A percentile compares a stretch with the other conserved stretches of the same genome.
phyloP scores from a whole-genome alignment of 108 stramenopile genomes.

The Conticribra weissflogii region DNA sequence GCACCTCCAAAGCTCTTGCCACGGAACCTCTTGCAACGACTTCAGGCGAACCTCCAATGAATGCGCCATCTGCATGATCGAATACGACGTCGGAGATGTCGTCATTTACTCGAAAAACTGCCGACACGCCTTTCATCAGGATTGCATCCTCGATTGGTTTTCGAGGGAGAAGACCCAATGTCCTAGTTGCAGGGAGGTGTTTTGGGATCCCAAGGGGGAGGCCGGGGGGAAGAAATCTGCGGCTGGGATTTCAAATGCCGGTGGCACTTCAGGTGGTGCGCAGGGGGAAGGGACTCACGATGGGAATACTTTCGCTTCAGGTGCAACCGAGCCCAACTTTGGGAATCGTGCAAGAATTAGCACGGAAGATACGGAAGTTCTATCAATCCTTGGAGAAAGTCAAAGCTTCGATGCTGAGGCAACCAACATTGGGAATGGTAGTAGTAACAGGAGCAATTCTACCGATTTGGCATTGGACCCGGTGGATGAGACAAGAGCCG shows the following conservation, averaged over 20 bases:
- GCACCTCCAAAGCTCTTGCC: background rate
- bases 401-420: background rate
- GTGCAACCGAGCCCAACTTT: too few species aligned
- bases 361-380: background rate
- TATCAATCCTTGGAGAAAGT: background rate
- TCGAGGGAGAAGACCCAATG: constrained; percentile 10
- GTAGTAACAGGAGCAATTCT: too few species aligned
- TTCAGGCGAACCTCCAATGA: constrained; percentile 12
- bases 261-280: background rate
- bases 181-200: constrained; percentile 3
- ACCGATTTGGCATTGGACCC: too few species aligned
- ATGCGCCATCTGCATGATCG: constrained; percentile 47
- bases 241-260: background rate
- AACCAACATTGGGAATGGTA: too few species aligned
- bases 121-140: constrained; percentile 53
- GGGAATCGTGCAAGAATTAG: background rate
- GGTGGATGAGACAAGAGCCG: too few species aligned
- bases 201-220: constrained; percentile 1
- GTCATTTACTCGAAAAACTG: constrained; percentile 45
- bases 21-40: background rate
- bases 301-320: too few species aligned
- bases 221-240: background rate
- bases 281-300: too few species aligned
- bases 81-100: constrained; percentile 33
- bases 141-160: constrained; percentile 55